Evolutionary conservation across 805 yeast species (phyloP), one percentile per base, ranked within the genome.

Genomic region (Metschnikowia colocasiae): DNA sequence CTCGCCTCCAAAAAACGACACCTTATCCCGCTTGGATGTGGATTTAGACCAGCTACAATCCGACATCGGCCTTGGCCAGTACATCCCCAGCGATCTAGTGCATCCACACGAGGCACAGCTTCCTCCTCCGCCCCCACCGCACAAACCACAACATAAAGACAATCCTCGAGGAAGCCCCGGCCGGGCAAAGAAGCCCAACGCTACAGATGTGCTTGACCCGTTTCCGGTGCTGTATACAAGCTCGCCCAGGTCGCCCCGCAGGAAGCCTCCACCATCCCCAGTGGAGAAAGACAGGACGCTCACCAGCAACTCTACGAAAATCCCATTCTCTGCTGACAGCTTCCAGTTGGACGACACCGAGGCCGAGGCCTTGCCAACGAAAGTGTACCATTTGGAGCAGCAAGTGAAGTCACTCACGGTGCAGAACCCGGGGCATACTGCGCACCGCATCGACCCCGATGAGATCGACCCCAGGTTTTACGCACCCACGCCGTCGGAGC

Each of bases 401-500:
- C 69, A 58, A 32, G 68, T 68, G 18, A 58, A 62, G 48, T 60
- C 72, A 6, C 57, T 70, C 40, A 58, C 68, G 0, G 49, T 52
- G 32, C 51, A 62, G 4, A 53, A 47, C 22, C 25, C 50, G 1
- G 53, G 46, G 5, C 48, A 56, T 36, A 43, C 40, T 10, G 42
- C 27, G 13, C 56, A 50, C 36, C 18, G 23, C 4, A 35, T 41
- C 39, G 47, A 50, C 19, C 49, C 55, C n/a, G 50, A 57, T 40
- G 60, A 58, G 15, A 59, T 65, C 15, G 63, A 60, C 30, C 71
- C 74, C 6, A 60, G 58, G 41, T 69, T 61, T 50, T 65, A 73
- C 50, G 80, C 80, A 0, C 81, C 81, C 3, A 68, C 77, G 0
- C 80, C 81, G 2, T 64, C 68, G 38, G 78, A 75, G 46, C 73